A percentile compares a stretch with the other conserved stretches of the same genome.
phyloP scores from a whole-genome alignment of 306 rosid species.

The Abrus pulchellus region DNA sequence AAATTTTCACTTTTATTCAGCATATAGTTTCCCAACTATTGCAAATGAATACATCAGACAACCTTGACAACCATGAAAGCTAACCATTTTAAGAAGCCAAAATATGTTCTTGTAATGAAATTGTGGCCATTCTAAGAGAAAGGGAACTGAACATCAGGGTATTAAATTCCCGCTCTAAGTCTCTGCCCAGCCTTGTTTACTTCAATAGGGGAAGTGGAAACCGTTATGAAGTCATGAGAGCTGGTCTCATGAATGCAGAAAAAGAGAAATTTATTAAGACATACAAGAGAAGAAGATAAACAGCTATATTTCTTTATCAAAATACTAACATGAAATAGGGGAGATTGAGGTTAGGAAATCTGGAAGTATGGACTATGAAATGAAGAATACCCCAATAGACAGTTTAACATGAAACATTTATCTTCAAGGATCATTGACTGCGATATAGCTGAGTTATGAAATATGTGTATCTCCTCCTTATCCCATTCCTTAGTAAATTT shows the following conservation, averaged over 20 bases:
- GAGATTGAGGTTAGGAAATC: background rate
- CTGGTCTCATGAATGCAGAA: background rate
- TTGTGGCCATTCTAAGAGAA: slow-evolving; percentile 7
- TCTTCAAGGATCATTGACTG: background rate
- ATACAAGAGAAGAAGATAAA: background rate
- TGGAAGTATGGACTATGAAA: background rate
- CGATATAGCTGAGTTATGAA: background rate
- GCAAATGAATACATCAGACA: background rate
- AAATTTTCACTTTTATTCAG: background rate
- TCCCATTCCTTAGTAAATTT: background rate
- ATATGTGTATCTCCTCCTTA: background rate
- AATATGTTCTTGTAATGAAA: background rate
- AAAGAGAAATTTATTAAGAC: background rate
- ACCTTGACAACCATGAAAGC: background rate
- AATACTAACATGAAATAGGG: background rate
- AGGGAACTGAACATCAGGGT: background rate
- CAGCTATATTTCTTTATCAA: background rate
- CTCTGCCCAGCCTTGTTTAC: background rate
- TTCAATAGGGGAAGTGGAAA: background rate
- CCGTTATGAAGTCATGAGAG: background rate
- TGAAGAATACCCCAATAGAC: slow-evolving; percentile 2
- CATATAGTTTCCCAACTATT: background rate
- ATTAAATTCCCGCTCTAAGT: background rate
- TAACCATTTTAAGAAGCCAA: slow-evolving; percentile 6
- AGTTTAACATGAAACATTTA: background rate